Percentiles rank a stretch among this genome's conserved stretches.
Evolutionary conservation across 495 filamentous ascomycete genomes (phyloP).

Genomic region (Neurospora africana): DNA sequence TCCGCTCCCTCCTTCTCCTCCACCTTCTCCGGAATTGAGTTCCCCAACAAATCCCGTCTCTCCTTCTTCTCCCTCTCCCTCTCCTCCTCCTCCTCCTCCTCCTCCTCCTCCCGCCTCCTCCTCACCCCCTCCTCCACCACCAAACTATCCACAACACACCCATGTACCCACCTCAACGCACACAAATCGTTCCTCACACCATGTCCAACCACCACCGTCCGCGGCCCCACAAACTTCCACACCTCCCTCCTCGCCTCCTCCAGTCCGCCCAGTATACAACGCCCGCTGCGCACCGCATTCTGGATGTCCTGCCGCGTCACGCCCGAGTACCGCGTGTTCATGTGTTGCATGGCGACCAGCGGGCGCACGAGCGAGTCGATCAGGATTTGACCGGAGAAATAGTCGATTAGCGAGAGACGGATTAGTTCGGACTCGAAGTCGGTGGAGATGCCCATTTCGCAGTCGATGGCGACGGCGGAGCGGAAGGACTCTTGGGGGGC

Average conservation of each 20-base stretch:
- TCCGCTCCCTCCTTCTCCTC: not conserved
- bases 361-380: slow-evolving; percentile 36
- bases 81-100: not conserved
- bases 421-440: slow-evolving; percentile 29
- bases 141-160: slow-evolving; percentile 1
- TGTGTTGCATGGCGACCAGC: slow-evolving; percentile 24
- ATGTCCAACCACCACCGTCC: slow-evolving; percentile 28
- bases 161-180: slow-evolving; percentile 12
- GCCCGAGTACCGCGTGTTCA: slow-evolving; percentile 31
- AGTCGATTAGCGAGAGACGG: slow-evolving; percentile 33
- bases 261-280: slow-evolving; percentile 14
- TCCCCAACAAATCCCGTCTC: too few relatives aligned
- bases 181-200: slow-evolving; percentile 16
- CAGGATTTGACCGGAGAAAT: slow-evolving; percentile 30
- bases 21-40: too few relatives aligned
- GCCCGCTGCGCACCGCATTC: slow-evolving; percentile 1
- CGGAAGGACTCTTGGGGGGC: not conserved
- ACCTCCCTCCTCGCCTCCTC: slow-evolving; percentile 22
- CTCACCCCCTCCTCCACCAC: not conserved
- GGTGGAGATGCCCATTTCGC: slow-evolving; percentile 34
- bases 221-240: slow-evolving; percentile 26
- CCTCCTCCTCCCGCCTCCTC: not conserved
- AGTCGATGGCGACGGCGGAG: slow-evolving; percentile 35
- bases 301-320: slow-evolving; percentile 18
- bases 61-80: not conserved